Base-by-base conservation (phyloP, 768 basidiomycete genomes). In the Leccinum disarticulatum region DNA sequence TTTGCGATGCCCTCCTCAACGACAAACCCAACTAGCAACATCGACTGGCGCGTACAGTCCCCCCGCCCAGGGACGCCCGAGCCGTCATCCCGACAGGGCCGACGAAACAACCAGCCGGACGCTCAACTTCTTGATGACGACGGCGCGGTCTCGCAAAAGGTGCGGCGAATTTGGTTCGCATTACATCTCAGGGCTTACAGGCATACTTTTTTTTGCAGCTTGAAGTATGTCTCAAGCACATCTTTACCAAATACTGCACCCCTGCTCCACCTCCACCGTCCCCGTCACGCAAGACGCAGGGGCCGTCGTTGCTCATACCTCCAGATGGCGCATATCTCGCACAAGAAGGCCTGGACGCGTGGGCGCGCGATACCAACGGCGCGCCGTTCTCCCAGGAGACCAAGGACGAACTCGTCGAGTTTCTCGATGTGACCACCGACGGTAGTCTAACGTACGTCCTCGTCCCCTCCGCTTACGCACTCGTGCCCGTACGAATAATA, bases 291-390 rank as follows among this genome's bases (percentile, higher is more conserved):
- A 72, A 68, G 55, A 63, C 69, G 9, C 11, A 33, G 5, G 64
- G 62, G 7, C 67, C 61, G 31, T 65, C 66, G 25, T 65, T 87
- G 38, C 76, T 82, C 17, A 71, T 70, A 8, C 84, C 87, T 7
- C 74, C 77, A 14, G 74, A 79, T 4, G 77, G 80, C 63, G 85
- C 90, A 48, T 87, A 77, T 70, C 76, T 91, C 17, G 77, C 82
- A 7, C 72, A 79, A 1, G 76, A 83, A 58, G 90, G 84, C 8
- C 73, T 93, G 54, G 90, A 92, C 70, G 77, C 78, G 47, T 93
- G 88, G 87, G 90, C 91, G 13, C 74, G 74, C 27, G 91, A 90
- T 58, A 93, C 91, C 10, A 93, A 93, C 61, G 91, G 91, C n/a
- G 79, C 80, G 41, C 85, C 87, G n/a, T 90, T 93, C 61, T 81